These are phyloP conservation scores for Verticillium longisporum DNA, from an alignment of 2,329 filamentous ascomycete species.

Conservation along the genomic window DNA sequence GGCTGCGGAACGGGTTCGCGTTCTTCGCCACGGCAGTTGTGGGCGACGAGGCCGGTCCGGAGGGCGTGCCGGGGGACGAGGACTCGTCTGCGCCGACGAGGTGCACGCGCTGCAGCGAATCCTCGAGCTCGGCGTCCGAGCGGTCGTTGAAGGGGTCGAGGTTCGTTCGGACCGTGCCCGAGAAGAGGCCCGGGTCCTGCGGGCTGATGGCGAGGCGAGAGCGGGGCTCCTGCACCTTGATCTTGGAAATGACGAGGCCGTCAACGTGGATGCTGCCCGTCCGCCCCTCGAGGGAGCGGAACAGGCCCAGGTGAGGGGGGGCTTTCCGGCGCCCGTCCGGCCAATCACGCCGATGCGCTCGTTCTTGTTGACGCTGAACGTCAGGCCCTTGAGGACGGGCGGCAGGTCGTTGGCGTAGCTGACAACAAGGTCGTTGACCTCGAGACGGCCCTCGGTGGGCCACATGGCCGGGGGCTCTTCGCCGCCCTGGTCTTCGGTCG, in stretches of 20 bases:
- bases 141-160: conserved; percentile 71
- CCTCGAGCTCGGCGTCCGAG: conserved; percentile 60
- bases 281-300: conserved; percentile 67
- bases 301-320: conserved; percentile 69
- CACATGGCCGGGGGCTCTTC: conserved; percentile 60
- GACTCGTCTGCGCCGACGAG: conserved; percentile 38
- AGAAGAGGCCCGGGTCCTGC: conserved; percentile 74
- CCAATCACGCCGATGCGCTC: conserved; percentile 72
- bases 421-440: conserved; percentile 67
- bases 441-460: conserved; percentile 67
- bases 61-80: conserved; percentile 30
- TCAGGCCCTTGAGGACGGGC: conserved; percentile 62
- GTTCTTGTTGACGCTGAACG: conserved; percentile 58
- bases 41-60: conserved; percentile 24
- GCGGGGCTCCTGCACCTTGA: conserved; percentile 63
- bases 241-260: conserved; percentile 65
- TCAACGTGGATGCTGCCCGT: conserved; percentile 64
- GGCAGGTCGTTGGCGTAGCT: conserved; percentile 65
- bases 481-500: conserved; percentile 60
- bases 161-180: conserved; percentile 69
- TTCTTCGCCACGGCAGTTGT: conserved; percentile 36
- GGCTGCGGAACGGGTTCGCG: conserved; percentile 57
- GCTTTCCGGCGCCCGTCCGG: conserved; percentile 73
- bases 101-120: conserved; percentile 64
- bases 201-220: conserved; percentile 76